These are phyloP conservation scores for Morella rubra DNA, from an alignment of 306 rosid genomes.

Conservation along the genomic window DNA sequence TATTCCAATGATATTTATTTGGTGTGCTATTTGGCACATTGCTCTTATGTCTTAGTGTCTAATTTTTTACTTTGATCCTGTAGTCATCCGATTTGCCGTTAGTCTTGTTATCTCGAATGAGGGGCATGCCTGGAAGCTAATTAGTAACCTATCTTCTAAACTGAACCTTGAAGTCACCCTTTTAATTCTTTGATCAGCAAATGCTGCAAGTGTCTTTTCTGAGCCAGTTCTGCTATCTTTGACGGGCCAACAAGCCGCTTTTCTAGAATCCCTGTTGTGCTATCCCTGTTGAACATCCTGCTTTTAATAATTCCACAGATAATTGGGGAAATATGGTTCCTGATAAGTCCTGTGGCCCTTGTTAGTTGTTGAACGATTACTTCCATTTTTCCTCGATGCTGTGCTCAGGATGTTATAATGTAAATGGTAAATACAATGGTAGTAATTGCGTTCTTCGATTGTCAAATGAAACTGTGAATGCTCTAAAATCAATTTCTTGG, in stretches of 20 bases:
- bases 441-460: not conserved
- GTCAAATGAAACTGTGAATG: not conserved
- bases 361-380: not conserved
- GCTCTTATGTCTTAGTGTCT: slow-evolving; percentile 21
- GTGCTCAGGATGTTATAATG: not conserved
- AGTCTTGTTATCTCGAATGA: not conserved
- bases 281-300: not conserved
- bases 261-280: not conserved
- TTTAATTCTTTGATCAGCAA: not conserved
- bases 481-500: not conserved
- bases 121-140: not conserved
- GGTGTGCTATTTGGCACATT: slow-evolving; percentile 29
- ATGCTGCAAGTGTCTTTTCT: not conserved
- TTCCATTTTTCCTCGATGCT: not conserved
- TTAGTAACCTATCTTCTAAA: not conserved
- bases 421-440: not conserved
- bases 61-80: slow-evolving; percentile 2
- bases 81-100: slow-evolving; percentile 17
- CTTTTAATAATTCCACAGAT: not conserved
- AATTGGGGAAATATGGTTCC: not conserved
- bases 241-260: not conserved
- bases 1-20: slow-evolving; percentile 37
- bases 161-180: not conserved
- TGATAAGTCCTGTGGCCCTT: not conserved
- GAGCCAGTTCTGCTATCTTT: not conserved